Evolutionary conservation across 306 rosid species (phyloP).

Genomic region (Trifolium pratense): DNA sequence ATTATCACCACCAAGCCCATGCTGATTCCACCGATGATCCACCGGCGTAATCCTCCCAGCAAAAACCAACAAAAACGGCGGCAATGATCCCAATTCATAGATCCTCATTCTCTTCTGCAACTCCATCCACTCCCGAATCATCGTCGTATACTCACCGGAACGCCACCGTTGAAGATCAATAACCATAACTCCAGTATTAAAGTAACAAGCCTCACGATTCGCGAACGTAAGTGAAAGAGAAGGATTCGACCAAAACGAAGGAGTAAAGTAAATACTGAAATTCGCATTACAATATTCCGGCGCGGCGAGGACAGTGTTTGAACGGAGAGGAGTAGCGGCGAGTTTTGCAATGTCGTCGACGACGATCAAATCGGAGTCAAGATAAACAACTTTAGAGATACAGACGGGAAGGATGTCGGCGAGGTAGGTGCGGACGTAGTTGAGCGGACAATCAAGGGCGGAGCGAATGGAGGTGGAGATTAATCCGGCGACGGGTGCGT

Average conservation of each 20-base stretch:
- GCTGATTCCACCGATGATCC: constrained; percentile 91
- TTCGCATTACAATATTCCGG: constrained; percentile 92
- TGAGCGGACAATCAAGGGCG: constrained; percentile 80
- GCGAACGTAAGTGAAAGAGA: constrained; percentile 64
- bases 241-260: constrained; percentile 83
- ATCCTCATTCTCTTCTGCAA: constrained; percentile 91
- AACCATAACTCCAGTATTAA: constrained; percentile 97
- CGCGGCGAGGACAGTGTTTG: constrained; percentile 70
- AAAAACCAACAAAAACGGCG: constrained; percentile 82
- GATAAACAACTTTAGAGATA: constrained; percentile 67
- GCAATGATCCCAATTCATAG: constrained; percentile 89
- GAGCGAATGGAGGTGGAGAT: constrained; percentile 89
- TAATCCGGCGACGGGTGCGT: constrained; percentile 68
- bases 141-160: constrained; percentile 62
- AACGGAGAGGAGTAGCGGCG: constrained; percentile 58
- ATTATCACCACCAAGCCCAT: constrained; percentile 94
- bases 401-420: constrained; percentile 61
- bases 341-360: constrained; percentile 90
- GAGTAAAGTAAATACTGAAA: constrained; percentile 80
- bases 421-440: constrained; percentile 86
- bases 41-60: constrained; percentile 81
- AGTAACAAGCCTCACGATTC: constrained; percentile 73
- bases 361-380: constrained; percentile 83
- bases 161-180: constrained; percentile 82
- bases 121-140: constrained; percentile 95